Base-by-base conservation (phyloP, 805 yeast genomes). In the Metahyphopichia silvanorum region DNA sequence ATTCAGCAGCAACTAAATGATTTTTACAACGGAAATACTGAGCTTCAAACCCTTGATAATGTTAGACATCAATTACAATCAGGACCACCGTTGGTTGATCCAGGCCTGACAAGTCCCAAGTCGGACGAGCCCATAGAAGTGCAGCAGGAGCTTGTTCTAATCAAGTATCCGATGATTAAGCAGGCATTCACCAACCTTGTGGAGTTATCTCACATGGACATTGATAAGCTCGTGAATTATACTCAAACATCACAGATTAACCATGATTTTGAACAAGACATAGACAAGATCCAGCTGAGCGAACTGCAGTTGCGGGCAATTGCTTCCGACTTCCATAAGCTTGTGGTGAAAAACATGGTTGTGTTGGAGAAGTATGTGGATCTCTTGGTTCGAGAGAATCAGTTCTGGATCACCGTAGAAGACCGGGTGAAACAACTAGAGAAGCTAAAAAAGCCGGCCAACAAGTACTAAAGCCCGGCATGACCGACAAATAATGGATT, bases 341-440 rank as follows among this genome's bases (percentile, higher is more conserved):
- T 58, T 11, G 47, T 51, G 8, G 41, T 53, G 6, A 61, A 60
- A 31, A 56, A 49, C 25, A 46, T 63, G 47, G 33, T 59, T 11
- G 46, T 61, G 12, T 42, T 51, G 12, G 64, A 61, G 29, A 46
- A 45, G 38, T 60, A 51, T 34, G 38, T 48, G 4, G 36, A 34
- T 6, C 23, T 57, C 29, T 31, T 53, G 26, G 21, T 42, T 12
- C 25, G 35, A 15, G 63, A 63, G 32, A 52, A 55, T 25, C 32
- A 37, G 7, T 56, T 46, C 27, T 60, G 67, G 65, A 23, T 42
- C n/a, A 37, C 42, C 8, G 40, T 44, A 5, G 53, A 52, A n/a
- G 43, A 35, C 24, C 34, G 33, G 26, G 22, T 55, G 19, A 16
- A 19, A 10, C 17, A 34, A 9, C 23, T 48, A 23, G 32, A 34